phyloP scores from a whole-genome alignment of 768 basidiomycete genomes.

The Boletales sp. region DNA sequence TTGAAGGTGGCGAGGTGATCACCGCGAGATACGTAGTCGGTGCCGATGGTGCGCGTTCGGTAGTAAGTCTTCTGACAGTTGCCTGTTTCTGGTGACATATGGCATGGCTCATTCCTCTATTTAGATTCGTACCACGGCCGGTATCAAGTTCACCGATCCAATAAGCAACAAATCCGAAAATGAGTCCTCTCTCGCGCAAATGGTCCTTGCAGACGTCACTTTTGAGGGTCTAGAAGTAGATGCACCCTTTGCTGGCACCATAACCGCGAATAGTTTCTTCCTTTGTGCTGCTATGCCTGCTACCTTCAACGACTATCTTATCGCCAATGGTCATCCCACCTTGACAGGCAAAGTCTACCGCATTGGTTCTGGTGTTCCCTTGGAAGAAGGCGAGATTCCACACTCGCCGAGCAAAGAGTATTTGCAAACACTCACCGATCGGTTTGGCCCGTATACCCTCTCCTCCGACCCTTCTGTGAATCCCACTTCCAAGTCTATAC shows the following conservation, averaged over 20 bases:
- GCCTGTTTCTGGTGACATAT: neutral
- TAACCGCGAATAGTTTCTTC: conserved; percentile 14
- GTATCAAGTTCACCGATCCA: conserved; percentile 46
- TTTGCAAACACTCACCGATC: conserved; percentile 41
- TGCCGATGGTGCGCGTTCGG: conserved; percentile 42
- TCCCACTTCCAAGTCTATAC: conserved; percentile 25
- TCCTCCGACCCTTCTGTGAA: conserved; percentile 38
- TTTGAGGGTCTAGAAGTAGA: conserved; percentile 5
- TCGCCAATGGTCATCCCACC: conserved; percentile 10
- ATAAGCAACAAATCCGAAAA: conserved; percentile 23
- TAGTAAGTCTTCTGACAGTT: neutral
- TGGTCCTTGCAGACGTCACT: conserved; percentile 17
- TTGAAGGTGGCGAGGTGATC: conserved; percentile 45
- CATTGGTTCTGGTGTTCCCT: conserved; percentile 40
- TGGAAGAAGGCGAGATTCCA: conserved; percentile 35
- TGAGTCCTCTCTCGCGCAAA: conserved; percentile 31
- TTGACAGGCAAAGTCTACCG: conserved; percentile 31
- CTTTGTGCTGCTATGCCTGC: conserved; percentile 9
- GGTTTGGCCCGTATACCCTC: conserved; percentile 36
- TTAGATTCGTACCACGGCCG: conserved; percentile 43
- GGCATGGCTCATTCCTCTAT: neutral
- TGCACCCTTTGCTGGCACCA: neutral
- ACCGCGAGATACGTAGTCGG: conserved; percentile 47
- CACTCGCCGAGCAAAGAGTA: conserved; percentile 38
- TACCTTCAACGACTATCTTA: conserved; percentile 16